Base-by-base conservation (phyloP, 2,329 filamentous ascomycete genomes). In the Colletotrichum abscissum region DNA sequence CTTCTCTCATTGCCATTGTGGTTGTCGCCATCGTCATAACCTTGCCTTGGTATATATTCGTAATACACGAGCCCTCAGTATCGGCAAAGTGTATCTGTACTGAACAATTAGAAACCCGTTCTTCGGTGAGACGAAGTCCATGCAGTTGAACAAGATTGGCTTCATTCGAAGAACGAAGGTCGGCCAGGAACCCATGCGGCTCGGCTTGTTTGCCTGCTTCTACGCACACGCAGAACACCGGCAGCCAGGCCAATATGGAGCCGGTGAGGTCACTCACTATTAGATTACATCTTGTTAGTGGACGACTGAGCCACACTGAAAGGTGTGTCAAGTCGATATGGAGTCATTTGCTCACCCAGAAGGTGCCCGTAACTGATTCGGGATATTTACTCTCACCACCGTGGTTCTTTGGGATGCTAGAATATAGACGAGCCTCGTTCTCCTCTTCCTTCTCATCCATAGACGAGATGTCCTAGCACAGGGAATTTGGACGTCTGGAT, bases 101-200 rank as follows among this genome's bases (percentile, higher is more conserved):
- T 19, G 4, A 35, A 28, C 46, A 11, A 66, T 62, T 56, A 22
- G 70, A 46, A 28, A 60, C 49, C 33, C 38, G 35, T 46, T 62
- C 38, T 28, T 35, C 54, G n/a, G 55, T 56, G 56, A 62, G 65
- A 73, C 64, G 35, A 65, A 56, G 49, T 70, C 30, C 55, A 71
- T 56, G 49, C 65, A 42, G 22, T 67, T 38, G 46, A 19, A 62
- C 62, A 38, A 71, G 55, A 71, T 71, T 70, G 46, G 67, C 56
- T 38, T 62, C 60, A 33, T 62, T 28, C 57, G 59, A 22, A 12
- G 24, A 49, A 55, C 19, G 16, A 24, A 49, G 54, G 67, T 52
- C 33, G 30, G 66, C 54, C 65, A 59, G 60, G 62, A 64, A 68
- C 30, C 66, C 24, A 56, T 49, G 22, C 22, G 55, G 33, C 62